These are phyloP conservation scores for Aspergillus sp. DNA, from an alignment of 2,329 filamentous ascomycete species.

Conservation along the genomic window DNA sequence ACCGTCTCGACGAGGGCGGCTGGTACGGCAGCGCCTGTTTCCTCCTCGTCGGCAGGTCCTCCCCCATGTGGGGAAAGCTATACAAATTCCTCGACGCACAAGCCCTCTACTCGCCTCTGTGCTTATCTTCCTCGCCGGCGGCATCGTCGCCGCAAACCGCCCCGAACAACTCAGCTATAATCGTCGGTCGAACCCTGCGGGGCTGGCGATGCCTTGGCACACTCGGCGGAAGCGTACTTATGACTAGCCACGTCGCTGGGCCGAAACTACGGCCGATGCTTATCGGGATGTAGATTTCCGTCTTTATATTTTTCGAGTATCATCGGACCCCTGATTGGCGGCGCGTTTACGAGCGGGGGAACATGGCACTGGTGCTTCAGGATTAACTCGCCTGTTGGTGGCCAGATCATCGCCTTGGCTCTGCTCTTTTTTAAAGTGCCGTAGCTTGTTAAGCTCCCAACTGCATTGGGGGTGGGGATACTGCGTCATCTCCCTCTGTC, in stretches of 20 bases:
- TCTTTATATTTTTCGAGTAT: conserved; percentile 1
- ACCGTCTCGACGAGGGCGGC: neutral
- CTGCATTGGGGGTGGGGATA: neutral
- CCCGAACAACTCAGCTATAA: no score
- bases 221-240: no score
- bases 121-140: neutral
- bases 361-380: conserved; percentile 55
- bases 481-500: conserved; percentile 53
- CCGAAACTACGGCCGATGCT: neutral
- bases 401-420: conserved; percentile 47
- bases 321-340: conserved; percentile 14
- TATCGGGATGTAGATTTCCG: neutral
- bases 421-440: conserved; percentile 29
- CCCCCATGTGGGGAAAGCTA: neutral
- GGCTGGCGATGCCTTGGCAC: no score
- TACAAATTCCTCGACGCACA: neutral
- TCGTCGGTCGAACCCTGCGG: no score
- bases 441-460: neutral
- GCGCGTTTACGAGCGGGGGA: conserved; percentile 25
- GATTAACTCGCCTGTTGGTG: conserved; percentile 59
- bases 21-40: neutral
- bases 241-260: neutral
- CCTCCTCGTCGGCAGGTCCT: neutral
- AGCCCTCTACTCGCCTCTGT: neutral
- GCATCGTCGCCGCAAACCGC: neutral